A percentile compares a stretch with the other conserved stretches of the same genome.
Evolutionary conservation across 2,329 filamentous ascomycete species (phyloP).

Genomic region (Fusarium praegraminearum): DNA sequence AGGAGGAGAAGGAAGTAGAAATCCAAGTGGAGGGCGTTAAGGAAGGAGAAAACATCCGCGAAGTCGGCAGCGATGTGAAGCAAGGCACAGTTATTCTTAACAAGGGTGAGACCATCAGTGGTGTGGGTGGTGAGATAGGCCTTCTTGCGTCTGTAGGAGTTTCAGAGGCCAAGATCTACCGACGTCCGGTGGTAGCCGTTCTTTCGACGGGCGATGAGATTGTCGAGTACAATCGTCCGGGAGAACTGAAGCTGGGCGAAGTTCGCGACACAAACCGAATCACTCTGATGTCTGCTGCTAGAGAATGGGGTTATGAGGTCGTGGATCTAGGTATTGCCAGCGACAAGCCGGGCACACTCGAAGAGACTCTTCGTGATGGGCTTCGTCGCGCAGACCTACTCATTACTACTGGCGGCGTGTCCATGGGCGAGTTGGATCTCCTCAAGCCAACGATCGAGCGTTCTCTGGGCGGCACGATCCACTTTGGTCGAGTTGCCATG

Average conservation of each 20-base stretch:
- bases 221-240: conserved; percentile 75
- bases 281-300: conserved; percentile 82
- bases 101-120: conserved; percentile 85
- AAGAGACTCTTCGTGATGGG: conserved; percentile 80
- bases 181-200: conserved; percentile 83
- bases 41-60: conserved; percentile 87
- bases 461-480: conserved; percentile 88
- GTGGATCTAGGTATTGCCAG: conserved; percentile 88
- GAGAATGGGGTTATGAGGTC: conserved; percentile 79
- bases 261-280: conserved; percentile 95
- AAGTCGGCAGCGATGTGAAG: conserved; percentile 88
- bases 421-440: conserved; percentile 97
- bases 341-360: conserved; percentile 79
- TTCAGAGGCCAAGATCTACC: conserved; percentile 76
- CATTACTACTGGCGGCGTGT: conserved; percentile 93
- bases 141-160: conserved; percentile 88
- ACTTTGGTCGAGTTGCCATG: conserved; percentile 96
- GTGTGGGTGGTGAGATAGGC: conserved; percentile 90
- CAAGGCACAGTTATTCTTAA: conserved; percentile 76
- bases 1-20: conserved; percentile 88
- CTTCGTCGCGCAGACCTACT: conserved; percentile 82
- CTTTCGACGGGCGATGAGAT: conserved; percentile 97
- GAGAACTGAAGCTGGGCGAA: conserved; percentile 78
- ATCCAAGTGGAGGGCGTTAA: conserved; percentile 83
- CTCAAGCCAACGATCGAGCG: conserved; percentile 97